Percentiles rank a stretch among this genome's conserved stretches.
Evolutionary conservation across 331 rosid genomes (phyloP).

Genomic region (Rhamnella rubrinervis): DNA sequence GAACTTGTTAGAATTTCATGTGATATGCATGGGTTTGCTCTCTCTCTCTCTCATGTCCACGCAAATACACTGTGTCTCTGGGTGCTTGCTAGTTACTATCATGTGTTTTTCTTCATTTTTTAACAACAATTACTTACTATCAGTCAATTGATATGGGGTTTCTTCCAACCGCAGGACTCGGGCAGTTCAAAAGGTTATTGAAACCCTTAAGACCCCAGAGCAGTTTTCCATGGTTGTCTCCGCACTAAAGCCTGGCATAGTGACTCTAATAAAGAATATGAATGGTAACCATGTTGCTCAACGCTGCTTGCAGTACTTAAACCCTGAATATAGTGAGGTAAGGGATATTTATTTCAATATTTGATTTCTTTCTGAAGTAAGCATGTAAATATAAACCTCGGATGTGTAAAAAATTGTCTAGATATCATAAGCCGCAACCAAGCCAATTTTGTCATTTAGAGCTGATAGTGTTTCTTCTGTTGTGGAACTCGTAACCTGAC

Average conservation of each 20-base stretch:
- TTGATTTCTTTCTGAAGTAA: constrained; percentile 1
- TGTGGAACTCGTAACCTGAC: not conserved
- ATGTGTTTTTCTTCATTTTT: constrained; percentile 1
- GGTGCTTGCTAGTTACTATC: no score
- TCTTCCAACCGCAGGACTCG: constrained; percentile 47
- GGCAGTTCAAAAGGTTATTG: constrained; percentile 63
- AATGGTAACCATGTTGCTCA: constrained; percentile 66
- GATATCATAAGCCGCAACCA: not conserved
- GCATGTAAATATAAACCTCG: not conserved
- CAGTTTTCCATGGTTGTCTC: constrained; percentile 50
- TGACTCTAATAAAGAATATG: constrained; percentile 46
- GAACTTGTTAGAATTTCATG: constrained; percentile 53
- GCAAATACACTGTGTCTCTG: no score
- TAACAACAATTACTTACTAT: not conserved
- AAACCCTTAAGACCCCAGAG: constrained; percentile 51
- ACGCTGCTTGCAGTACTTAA: constrained; percentile 50
- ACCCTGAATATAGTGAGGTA: constrained; percentile 41
- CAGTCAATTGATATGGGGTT: not conserved
- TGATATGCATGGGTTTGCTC: constrained; percentile 58
- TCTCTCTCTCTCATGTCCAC: constrained; percentile 8
- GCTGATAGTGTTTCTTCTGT: not conserved
- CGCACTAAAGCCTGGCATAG: constrained; percentile 38
- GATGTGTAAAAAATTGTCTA: not conserved
- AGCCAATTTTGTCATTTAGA: not conserved
- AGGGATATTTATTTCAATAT: constrained; percentile 4